Conservation (phyloP, 768 basidiomycete genomes). For the Suillus spraguei region DNA sequence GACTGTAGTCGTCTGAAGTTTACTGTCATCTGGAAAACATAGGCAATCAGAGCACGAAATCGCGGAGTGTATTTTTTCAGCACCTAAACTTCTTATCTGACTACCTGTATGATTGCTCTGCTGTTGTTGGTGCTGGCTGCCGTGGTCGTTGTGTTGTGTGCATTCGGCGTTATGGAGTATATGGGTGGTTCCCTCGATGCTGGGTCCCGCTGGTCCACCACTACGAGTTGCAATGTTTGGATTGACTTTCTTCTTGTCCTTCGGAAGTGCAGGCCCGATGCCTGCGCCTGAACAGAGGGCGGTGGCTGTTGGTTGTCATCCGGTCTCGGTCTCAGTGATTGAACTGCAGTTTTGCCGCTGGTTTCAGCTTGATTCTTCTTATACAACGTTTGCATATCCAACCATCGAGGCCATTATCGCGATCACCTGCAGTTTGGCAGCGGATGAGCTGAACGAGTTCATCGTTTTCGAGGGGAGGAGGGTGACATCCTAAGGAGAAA, state of each 20-base stretch:
- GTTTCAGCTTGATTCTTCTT: slow-evolving; percentile 22
- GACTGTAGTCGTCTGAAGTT: not conserved
- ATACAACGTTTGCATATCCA: slow-evolving; percentile 37
- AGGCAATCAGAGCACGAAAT: not conserved
- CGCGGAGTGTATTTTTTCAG: not conserved
- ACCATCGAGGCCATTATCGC: slow-evolving; percentile 21
- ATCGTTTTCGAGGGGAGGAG: slow-evolving; percentile 29
- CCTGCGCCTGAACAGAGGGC: not conserved
- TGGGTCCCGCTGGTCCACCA: not conserved
- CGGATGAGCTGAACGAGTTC: slow-evolving; percentile 29
- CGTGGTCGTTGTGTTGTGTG: not conserved
- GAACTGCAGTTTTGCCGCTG: not conserved
- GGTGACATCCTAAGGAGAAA: slow-evolving; percentile 31
- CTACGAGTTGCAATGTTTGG: not conserved
- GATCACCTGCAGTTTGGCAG: slow-evolving; percentile 28
- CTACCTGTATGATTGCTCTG: not conserved
- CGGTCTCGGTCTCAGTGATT: not conserved
- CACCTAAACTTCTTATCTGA: not conserved
- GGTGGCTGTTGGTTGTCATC: not conserved
- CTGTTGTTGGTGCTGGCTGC: not conserved
- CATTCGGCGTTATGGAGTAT: not conserved
- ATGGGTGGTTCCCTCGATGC: not conserved
- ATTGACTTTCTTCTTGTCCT: not conserved
- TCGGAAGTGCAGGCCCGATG: not conserved
- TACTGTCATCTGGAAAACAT: not conserved